Evolutionary conservation across 2,329 filamentous ascomycete species (phyloP).

Genomic region (Fusarium anthophilum): DNA sequence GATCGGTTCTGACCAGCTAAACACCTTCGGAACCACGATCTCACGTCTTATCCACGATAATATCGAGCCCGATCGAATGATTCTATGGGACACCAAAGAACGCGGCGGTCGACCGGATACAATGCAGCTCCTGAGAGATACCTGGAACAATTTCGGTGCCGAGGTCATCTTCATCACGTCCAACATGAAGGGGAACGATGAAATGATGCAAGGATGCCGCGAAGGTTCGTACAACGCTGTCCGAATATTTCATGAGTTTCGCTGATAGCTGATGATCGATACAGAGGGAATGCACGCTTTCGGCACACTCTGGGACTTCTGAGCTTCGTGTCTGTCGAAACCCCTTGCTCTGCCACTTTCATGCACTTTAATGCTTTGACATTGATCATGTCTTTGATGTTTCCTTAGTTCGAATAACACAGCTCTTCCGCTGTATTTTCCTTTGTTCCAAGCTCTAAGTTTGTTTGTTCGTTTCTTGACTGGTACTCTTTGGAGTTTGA

Average conservation of each 20-base stretch:
- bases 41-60: background rate
- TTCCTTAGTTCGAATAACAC: rapidly evolving
- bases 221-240: background rate
- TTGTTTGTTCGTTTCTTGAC: rapidly evolving
- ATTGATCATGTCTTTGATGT: background rate
- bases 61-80: background rate
- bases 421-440: rapidly evolving
- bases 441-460: background rate
- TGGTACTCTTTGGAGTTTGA: background rate
- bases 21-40: background rate
- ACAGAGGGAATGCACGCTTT: background rate
- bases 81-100: conserved; percentile 1
- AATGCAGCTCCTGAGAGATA: background rate
- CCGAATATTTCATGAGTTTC: rapidly evolving
- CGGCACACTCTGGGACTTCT: background rate
- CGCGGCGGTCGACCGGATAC: background rate
- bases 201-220: background rate
- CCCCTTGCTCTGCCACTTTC: rapidly evolving
- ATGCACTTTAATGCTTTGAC: no score
- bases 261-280: rapidly evolving
- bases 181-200: background rate
- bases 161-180: conserved; percentile 5
- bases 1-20: background rate
- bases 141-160: background rate
- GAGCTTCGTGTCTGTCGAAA: rapidly evolving